Base-by-base conservation (phyloP, 176 grass and related monocot genomes). In the Phoenix dactylifera region DNA sequence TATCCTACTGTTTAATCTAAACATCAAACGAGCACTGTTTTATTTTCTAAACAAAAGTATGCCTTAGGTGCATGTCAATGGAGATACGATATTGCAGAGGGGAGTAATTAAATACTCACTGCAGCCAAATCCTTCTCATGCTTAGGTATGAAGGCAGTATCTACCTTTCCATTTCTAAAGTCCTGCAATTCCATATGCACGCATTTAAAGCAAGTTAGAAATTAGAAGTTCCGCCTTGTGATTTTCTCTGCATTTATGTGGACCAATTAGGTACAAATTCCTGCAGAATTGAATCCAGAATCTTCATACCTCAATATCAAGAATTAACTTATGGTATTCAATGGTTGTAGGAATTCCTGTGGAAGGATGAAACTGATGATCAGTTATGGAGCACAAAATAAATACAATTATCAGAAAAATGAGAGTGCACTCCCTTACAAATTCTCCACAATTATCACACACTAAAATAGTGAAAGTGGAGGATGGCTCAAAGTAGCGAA, bases 291-390 rank as follows among this genome's bases (percentile, higher is more conserved):
- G 24, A 35, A 25, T 5, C 29, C 23, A 30, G 18, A 7, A 50
- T 59, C 51, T 76, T 18, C 14, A 26, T 64, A 78, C 75, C 65
- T 78, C 75, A 16, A 78, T 52, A 26, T 78, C 66, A 20, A 71
- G 75, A 55, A 78, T 78, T 64, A 78, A 29, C 55, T 82, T 82
- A 77, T 82, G 16, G n/a, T 61, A 61, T 26, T 61, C 58, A 12
- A 61, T 61, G 28, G 58, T 61, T 61, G 58, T 61, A 39, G 58
- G 58, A 61, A 61, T n/a, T 61, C 58, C 58, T 61, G 58, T 25
- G 26, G 17, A 32, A 61, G 58, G 6, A 60, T 7, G 58, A 39
- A 10, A 32, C 7, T 62, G 5, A 51, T 59, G 12, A 26, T 59
- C 54, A 30, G 55, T 59, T 59, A 59, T 30, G 28, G 35, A 23